Evolutionary conservation across 306 rosid species (phyloP).

Genomic region (Fragaria nilgerrensis): DNA sequence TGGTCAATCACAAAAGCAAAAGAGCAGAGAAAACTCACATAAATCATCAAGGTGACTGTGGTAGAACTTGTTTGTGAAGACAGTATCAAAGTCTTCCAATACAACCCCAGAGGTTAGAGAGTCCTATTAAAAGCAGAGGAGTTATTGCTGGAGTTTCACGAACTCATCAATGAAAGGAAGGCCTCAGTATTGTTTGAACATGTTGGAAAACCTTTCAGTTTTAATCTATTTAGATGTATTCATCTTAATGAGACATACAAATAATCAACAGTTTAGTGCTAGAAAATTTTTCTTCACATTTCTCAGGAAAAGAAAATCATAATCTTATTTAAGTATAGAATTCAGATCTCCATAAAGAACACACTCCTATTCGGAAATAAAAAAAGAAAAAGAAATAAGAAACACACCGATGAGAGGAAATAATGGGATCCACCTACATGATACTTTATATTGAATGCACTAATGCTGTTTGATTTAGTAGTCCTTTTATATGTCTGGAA

Average conservation of each 20-base stretch:
- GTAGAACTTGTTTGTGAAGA: slow-evolving; percentile 76
- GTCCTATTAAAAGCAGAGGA: slow-evolving; percentile 39
- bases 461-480: background rate
- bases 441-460: background rate
- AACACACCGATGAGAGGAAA: background rate
- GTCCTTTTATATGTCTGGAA: background rate
- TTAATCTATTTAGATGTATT: background rate
- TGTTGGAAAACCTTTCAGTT: background rate
- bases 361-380: too few relatives aligned
- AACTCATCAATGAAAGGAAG: background rate
- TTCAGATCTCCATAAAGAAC: background rate
- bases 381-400: background rate
- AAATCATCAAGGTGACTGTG: slow-evolving; percentile 83
- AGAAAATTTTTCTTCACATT: background rate
- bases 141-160: background rate
- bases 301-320: too few relatives aligned
- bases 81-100: slow-evolving; percentile 76
- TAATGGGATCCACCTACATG: background rate
- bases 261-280: background rate
- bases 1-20: slow-evolving; percentile 13
- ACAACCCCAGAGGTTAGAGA: slow-evolving; percentile 60
- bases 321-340: too few relatives aligned
- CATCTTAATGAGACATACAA: background rate
- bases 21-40: slow-evolving; percentile 44
- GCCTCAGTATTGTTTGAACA: background rate